These are phyloP conservation scores for Naganishia vaughanmartiniae DNA, from an alignment of 768 basidiomycete species.

Conservation along the genomic window DNA sequence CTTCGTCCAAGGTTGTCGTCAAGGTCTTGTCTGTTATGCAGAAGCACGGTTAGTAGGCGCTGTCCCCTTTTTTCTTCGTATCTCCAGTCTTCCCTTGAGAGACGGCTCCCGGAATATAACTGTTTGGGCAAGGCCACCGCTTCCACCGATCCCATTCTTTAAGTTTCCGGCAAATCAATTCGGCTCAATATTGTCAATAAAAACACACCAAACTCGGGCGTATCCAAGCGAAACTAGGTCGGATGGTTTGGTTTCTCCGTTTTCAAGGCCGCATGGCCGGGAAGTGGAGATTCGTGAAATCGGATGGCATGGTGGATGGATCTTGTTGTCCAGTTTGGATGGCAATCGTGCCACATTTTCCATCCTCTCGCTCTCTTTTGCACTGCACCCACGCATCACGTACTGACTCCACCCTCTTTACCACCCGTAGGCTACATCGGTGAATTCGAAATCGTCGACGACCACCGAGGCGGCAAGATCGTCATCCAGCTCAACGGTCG, in stretches of 20 bases:
- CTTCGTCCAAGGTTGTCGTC: conserved; percentile 95
- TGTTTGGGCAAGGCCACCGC: conserved; percentile 47
- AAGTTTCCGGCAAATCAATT: conserved; percentile 51
- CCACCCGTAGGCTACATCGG: conserved; percentile 81
- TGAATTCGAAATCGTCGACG: conserved; percentile 97
- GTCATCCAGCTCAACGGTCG: conserved; percentile 97
- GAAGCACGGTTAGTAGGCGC: conserved; percentile 71
- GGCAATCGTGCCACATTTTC: conserved; percentile 17
- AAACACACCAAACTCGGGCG: neutral
- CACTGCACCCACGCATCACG: neutral
- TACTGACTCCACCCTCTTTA: neutral
- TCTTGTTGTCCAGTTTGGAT: conserved; percentile 10
- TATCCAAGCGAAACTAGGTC: conserved; percentile 22
- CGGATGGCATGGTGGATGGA: neutral
- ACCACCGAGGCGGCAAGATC: conserved; percentile 97
- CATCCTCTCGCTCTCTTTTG: neutral
- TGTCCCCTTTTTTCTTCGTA: conserved; percentile 14
- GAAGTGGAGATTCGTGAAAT: neutral
- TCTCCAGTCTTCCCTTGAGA: conserved; percentile 15
- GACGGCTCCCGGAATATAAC: conserved; percentile 49
- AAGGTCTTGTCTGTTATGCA: conserved; percentile 99
- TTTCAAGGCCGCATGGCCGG: conserved; percentile 29
- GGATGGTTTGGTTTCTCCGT: neutral
- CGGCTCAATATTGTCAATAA: conserved; percentile 23
- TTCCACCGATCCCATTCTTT: conserved; percentile 53